Evolutionary conservation across 352 stramenopile genomes (phyloP), one percentile per base, ranked within the genome.

Genomic region (Aphanomyces astaci): DNA sequence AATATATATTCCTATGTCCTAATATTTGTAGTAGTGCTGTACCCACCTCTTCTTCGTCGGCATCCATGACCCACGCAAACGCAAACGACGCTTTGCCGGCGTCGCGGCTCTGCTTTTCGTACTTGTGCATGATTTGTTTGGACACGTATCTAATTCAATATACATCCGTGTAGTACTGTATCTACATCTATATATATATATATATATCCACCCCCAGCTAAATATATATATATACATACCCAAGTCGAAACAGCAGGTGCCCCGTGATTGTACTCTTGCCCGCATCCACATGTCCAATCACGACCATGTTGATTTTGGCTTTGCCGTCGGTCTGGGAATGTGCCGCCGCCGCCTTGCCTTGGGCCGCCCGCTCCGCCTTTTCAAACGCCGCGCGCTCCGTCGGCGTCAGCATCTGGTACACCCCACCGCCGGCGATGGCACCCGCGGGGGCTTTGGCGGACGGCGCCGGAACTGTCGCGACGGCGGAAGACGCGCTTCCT

Each of bases 231-330:
- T 71, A 73, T 40, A 87, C 71, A 75, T 96, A 92, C 48, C 89
- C 86, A 0, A 97, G 74, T 33, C 94, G 81, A 70, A 96, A 92
- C 17, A 98, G 80, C 72, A 99, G 78, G 64, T 98, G 96, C 0
- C 96, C 96, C 51, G 96, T 98, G 68, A 99, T 88, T 0, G 96
- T 99, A 49, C 90, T 98, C 82, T 99, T 99, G 32, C 96, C 96
- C 2, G 94, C 91, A 78, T 99, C 96, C 15, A 99, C 96, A 70
- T 99, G 96, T 17, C 96, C 96, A 39, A 98, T 87, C 28, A 99
- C 90, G 32, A 98, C 94, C 82, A 99, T 92, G 59, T 87, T 97
- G 64, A 98, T 86, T 78, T 86, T 87, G 22, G 74, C 75, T 65
- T 94, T 94, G 63, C 79, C 82, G 32, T 76, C 70, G 4, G 7